These are phyloP conservation scores for Rhodotorula toruloides DNA, from an alignment of 768 basidiomycete genomes.

Conservation along the genomic window DNA sequence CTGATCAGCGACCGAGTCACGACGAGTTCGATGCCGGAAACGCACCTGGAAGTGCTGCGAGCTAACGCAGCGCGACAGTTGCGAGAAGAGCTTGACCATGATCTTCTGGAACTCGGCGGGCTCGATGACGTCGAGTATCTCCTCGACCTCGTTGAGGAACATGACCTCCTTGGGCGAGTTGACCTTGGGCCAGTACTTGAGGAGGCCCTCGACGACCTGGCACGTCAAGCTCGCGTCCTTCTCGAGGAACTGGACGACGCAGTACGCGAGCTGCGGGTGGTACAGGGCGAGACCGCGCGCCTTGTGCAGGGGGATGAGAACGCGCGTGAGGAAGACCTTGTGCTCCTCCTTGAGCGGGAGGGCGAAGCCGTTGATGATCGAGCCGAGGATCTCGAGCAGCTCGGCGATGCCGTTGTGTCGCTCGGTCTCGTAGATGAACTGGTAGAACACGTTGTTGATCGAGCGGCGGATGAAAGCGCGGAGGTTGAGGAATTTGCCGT, in stretches of 20 bases:
- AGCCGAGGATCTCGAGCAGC: slow-evolving; percentile 92
- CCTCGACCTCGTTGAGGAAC: slow-evolving; percentile 99
- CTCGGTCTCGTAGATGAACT: slow-evolving; percentile 97
- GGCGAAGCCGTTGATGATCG: slow-evolving; percentile 99
- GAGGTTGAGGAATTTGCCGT: slow-evolving; percentile 97
- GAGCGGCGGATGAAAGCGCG: slow-evolving; percentile 97
- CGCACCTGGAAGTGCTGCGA: slow-evolving; percentile 91
- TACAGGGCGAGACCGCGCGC: slow-evolving; percentile 93
- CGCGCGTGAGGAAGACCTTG: slow-evolving; percentile 92
- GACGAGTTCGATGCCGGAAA: neutral
- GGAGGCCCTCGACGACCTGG: slow-evolving; percentile 91
- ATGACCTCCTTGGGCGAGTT: slow-evolving; percentile 99
- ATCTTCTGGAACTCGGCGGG: slow-evolving; percentile 95
- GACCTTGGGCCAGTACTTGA: slow-evolving; percentile 98
- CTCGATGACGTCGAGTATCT: slow-evolving; percentile 96
- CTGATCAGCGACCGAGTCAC: neutral
- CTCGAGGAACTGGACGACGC: slow-evolving; percentile 96
- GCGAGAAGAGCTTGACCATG: slow-evolving; percentile 83
- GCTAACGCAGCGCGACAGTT: slow-evolving; percentile 93
- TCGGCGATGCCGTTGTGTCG: slow-evolving; percentile 99
- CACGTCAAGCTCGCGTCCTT: slow-evolving; percentile 88
- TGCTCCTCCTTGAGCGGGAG: slow-evolving; percentile 97
- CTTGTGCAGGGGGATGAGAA: slow-evolving; percentile 92
- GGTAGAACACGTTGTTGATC: slow-evolving; percentile 99
- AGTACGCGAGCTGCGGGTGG: slow-evolving; percentile 98